Evolutionary conservation across 768 basidiomycete genomes (phyloP), one percentile per base, ranked within the genome.

Genomic region (Rubroboletus satanas): DNA sequence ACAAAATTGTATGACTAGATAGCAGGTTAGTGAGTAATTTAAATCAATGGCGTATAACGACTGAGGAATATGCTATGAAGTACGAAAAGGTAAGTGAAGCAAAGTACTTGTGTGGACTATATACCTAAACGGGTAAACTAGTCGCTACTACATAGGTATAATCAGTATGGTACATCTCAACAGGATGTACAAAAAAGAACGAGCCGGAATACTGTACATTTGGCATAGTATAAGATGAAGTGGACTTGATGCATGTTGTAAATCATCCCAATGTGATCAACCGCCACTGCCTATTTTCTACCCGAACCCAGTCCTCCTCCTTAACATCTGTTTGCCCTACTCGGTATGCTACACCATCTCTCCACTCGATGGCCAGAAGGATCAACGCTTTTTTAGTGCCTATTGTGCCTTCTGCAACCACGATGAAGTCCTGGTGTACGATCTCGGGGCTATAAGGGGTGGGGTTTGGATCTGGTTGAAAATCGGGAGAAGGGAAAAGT

Each of bases 361-460:
- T 45, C 57, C 61, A 62, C 39, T 63, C 54, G 5, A 62, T 35
- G 0, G 62, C 62, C 10, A 62, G 26, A 32, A 62, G 45, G 2
- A 53, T 15, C 45, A 58, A 23, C 36, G 0, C 21, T 4, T 26
- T 26, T 3, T 26, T 1, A 26, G 26, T 26, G 26, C 26, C 26
- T 26, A 26, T 3, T 26, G 5, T 26, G 5, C 26, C 26, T 26
- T 26, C 26, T 26, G 26, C 26, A 6, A 62, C 6, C 4, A 60
- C 51, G 14, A 62, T 49, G 15, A 60, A 63, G 28, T 58, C 52
- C 45, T 61, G 60, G 3, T 37, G 0, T 12, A 62, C 42, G 18
- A 57, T 9, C 2, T 61, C 49, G 17, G 45, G 5, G 15, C 1
- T 37, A 28, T 41, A 56, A 14, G n/a, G 14, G 1, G 28, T 35